Evolutionary conservation across 1,139 yeast species (phyloP).

Genomic region (Taiozyma sp.): DNA sequence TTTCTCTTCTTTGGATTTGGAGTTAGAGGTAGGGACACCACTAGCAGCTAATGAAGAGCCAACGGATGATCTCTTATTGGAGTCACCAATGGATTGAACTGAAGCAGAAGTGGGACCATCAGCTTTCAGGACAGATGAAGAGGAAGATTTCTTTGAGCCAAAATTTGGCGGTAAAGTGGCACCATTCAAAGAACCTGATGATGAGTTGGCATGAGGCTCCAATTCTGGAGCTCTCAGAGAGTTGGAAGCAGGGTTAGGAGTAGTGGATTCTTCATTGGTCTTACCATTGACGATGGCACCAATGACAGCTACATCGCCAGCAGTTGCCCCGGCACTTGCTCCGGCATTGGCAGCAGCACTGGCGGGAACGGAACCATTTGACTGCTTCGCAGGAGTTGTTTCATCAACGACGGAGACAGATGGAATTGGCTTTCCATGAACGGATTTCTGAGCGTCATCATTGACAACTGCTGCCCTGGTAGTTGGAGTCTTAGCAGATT

Average conservation of each 20-base stretch:
- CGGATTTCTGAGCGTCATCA: neutral
- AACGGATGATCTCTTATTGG: neutral
- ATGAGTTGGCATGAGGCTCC: neutral
- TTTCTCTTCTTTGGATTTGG: neutral
- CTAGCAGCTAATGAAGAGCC: constrained; percentile 8
- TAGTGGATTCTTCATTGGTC: neutral
- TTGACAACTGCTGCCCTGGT: neutral
- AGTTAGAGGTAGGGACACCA: constrained; percentile 3
- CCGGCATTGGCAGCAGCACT: neutral
- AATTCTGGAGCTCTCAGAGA: neutral
- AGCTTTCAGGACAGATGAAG: neutral
- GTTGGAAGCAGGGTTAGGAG: neutral
- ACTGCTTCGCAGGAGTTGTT: neutral
- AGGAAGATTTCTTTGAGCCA: constrained; percentile 10
- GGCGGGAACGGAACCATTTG: neutral
- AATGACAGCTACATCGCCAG: no score
- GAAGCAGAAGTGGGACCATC: constrained; percentile 2
- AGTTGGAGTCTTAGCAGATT: neutral
- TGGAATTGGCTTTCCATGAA: neutral
- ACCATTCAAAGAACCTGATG: constrained; percentile 17
- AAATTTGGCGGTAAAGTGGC: constrained; percentile 24
- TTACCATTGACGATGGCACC: no score
- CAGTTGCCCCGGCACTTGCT: no score
- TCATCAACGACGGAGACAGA: neutral
- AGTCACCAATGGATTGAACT: constrained; percentile 4